These are phyloP conservation scores for Solanum piurae DNA, from an alignment of 257 asterid genomes.

Conservation along the genomic window DNA sequence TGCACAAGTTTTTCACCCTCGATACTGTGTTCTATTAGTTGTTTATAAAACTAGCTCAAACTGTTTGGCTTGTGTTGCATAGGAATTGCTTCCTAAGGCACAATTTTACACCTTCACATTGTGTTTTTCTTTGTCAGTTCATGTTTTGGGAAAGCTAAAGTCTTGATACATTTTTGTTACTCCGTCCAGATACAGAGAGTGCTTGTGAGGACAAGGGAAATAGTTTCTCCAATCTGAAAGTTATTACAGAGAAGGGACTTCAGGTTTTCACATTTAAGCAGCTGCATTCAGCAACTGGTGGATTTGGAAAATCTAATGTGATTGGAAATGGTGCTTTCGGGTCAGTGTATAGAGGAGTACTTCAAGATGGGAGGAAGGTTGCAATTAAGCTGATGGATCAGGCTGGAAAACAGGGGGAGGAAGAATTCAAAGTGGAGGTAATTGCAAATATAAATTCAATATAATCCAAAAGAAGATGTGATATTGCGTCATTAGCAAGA, in stretches of 20 bases:
- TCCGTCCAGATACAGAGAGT: slow-evolving; percentile 9
- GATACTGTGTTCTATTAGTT: no score
- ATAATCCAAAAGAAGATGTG: background rate
- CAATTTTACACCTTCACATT: background rate
- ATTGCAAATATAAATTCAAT: background rate
- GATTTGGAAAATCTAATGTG: slow-evolving; percentile 72
- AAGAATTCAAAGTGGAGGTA: slow-evolving; percentile 84
- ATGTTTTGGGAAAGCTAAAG: background rate
- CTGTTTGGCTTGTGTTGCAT: background rate
- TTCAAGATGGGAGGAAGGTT: slow-evolving; percentile 80
- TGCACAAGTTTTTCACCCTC: background rate
- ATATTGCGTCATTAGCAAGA: background rate
- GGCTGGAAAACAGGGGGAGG: slow-evolving; percentile 88
- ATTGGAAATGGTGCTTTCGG: slow-evolving; percentile 93
- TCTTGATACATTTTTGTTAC: background rate
- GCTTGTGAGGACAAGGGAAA: slow-evolving; percentile 33
- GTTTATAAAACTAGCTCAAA: background rate
- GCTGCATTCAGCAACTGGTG: slow-evolving; percentile 86
- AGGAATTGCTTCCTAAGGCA: background rate
- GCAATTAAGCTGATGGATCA: slow-evolving; percentile 91
- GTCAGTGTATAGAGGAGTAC: slow-evolving; percentile 71
- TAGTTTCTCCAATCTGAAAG: slow-evolving; percentile 25
- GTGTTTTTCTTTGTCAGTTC: background rate
- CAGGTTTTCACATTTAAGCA: slow-evolving; percentile 77
- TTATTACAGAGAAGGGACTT: slow-evolving; percentile 47